Base-by-base conservation (phyloP, 2,329 filamentous ascomycete genomes). In the Hortaea werneckii region DNA sequence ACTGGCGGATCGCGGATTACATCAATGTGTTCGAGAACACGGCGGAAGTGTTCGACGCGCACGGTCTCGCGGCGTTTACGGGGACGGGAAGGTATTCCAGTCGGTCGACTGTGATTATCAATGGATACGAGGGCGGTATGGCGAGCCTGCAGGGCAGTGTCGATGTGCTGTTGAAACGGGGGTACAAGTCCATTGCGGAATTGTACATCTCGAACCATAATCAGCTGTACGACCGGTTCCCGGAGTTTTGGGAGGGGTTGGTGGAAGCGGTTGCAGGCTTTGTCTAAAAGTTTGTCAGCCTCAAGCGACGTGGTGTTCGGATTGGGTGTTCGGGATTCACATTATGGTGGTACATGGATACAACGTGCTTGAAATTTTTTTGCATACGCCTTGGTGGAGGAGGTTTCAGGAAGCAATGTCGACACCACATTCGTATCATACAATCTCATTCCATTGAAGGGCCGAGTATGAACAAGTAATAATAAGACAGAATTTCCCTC, bases 11-110 rank as follows among this genome's bases (percentile, higher is more conserved):
- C 20, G 54, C 54, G 3, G 55, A 58, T 37, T 53, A 54, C 44
- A 50, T 58, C 44, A 58, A 56, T 29, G 50, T 51, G 6, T 50
- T 55, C 34, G 55, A 58, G 39, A 46, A 54, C 35, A 42, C 40
- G 32, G 47, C 45, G 45, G 13, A 40, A 34, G 37, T 48, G 34
- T 44, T 49, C 42, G 29, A 55, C 12, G 40, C 28, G 20, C 39
- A 43, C 7, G 34, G 53, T 45, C 37, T 50, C 32, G 40, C 42
- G 5, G 28, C 39, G 11, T 9, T 41, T 29, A 40, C 44, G 40
- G 44, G 45, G 26, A 5, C 48, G 11, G 50, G 50, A 6, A 12
- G n/a, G 42, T 48, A 46, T 26, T 39, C 40, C 10, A 12, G 6
- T 13, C 47, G 54, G 44, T 47, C 37, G 6, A 56, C 52, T 0